Base-by-base conservation (phyloP, 2,329 filamentous ascomycete genomes). In the Sporothrix variecibatus region DNA sequence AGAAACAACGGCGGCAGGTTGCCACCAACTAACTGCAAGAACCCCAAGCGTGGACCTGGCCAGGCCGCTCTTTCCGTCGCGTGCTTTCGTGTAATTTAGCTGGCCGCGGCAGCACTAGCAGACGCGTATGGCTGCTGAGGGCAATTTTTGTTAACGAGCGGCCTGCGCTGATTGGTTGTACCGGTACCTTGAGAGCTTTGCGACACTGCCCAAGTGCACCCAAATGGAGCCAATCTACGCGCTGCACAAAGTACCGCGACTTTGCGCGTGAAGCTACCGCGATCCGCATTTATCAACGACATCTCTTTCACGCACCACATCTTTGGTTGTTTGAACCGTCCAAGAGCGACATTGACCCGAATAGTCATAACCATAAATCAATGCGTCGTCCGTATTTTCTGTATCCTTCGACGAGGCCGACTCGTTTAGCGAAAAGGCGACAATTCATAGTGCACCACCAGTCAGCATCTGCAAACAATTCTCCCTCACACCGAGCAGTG, bases 1-100 rank as follows among this genome's bases (percentile, higher is more conserved):
- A 49, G 56, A 23, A 56, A 56, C 26, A 23, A 28, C n/a, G n/a
- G 31, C 23, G 26, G 64, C 23, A 23, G 65, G 26, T 28, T 8
- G 46, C 46, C 60, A 43, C 60, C n/a, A 23, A 40, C 31, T 26
- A 23, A 40, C 31, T 26, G 28, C 23, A 17, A 53, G 65, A 23
- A n/a, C 62, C 65, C 65, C 65, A 43, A 53, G 49, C 49, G 67
- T 23, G 67, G 40, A 31, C 8, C 49, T 58, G 49, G 67, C 65
- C n/a, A 58, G 69, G 53, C 23, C 34, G 69, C 46, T 46, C 51
- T 72, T 72, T 51, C 70, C 56, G 70, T 72, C 70, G 70, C 70
- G 53, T 71, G 69, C 38, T 58, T 23, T 69, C 28, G 69, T 43
- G 51, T 26, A 71, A 46, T 46, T 60, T 46, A 31, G 69, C 69